Base-by-base conservation (phyloP, 2,329 filamentous ascomycete genomes). In the Aureobasidium sp. region DNA sequence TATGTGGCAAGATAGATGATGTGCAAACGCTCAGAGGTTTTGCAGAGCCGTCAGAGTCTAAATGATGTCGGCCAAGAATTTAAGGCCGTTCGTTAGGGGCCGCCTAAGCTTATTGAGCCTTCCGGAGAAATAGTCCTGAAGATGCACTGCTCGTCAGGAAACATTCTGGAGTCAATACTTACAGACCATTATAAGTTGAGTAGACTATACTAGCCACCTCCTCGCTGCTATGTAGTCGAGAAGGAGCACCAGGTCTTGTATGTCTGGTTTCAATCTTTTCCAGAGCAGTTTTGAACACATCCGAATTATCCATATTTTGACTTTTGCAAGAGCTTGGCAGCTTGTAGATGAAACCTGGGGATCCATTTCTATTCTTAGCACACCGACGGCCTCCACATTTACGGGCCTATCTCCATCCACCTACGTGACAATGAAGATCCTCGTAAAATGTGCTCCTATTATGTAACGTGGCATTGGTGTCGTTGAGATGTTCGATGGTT, bases 51-150 rank as follows among this genome's bases (percentile, higher is more conserved):
- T 20, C 7, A 50, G 38, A 47, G 38, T n/a, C 33, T 27, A 36
- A 43, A 62, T 62, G 59, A 62, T 51, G 48, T 62, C 47, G 48
- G 59, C 59, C 60, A 64, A 64, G 48, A 31, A 36, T 4, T 18
- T 27, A 36, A 45, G 60, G 60, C 60, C 48, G 48, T 55, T 64
- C 43, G 9, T 38, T 38, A 29, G 60, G 48, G 38, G 29, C 50
- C 29, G 48, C 48, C 50, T 55, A 47, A 55, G 60, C 48, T 64
- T 64, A 40, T 45, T 64, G 55, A 59, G 55, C 55, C 55, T 59
- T 47, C 20, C 42, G 42, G 42, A 59, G 55, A 36, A 20, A 40
- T 61, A 38, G 25, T 56, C 38, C 38, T 56, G 38, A 43, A 23
- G 15, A 25, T 56, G 25, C 16, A 13, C 5, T 20, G 8, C 1